Evolutionary conservation across 2,329 filamentous ascomycete species (phyloP), one percentile per base, ranked within the genome.

Genomic region (Neodidymelliopsis sp.): DNA sequence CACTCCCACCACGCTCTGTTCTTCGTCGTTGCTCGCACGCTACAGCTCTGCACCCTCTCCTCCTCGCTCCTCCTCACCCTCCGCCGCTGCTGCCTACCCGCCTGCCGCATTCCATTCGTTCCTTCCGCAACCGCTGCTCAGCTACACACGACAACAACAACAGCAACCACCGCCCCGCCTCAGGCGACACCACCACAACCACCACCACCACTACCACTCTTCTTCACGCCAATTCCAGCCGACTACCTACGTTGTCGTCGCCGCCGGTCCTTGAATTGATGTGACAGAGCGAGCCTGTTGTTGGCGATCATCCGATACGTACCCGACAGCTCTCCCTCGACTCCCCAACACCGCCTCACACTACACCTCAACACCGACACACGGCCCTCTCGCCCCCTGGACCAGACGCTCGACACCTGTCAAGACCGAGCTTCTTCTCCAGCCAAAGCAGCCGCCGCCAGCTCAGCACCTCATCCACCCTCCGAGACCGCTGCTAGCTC

Each of bases 241-340:
- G 54, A 57, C 63, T 63, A 67, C 67, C 67, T 62, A 54, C 53
- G 37, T 44, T 39, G 27, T 44, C 40, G 27, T 50, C 47, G 46
- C 31, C 57, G 51, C 59, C 47, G 54, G 59, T 50, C 53, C 40
- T 58, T 63, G 62, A 63, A 65, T 71, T 70, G 70, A 72, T 69
- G 64, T 66, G 57, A 66, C 54, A 36, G 43, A 56, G 55, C 59
- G 56, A 57, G 50, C 51, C 48, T 33, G 56, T 59, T 69, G 60
- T 59, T 60, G 66, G 62, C 60, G 44, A 62, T 57, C 54, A 20
- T 43, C 57, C 56, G 54, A 64, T 47, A 59, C 46, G 53, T 37
- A 22, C 47, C 57, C 30, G 47, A 59, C 55, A 57, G 55, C 56
- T 50, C 57, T 55, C 57, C 58, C 49, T 65, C 57, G 39, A 50